Evolutionary conservation across 176 grass and related monocot species (phyloP), one percentile per base, ranked within the genome.

Genomic region (Cenchrus purpureus): DNA sequence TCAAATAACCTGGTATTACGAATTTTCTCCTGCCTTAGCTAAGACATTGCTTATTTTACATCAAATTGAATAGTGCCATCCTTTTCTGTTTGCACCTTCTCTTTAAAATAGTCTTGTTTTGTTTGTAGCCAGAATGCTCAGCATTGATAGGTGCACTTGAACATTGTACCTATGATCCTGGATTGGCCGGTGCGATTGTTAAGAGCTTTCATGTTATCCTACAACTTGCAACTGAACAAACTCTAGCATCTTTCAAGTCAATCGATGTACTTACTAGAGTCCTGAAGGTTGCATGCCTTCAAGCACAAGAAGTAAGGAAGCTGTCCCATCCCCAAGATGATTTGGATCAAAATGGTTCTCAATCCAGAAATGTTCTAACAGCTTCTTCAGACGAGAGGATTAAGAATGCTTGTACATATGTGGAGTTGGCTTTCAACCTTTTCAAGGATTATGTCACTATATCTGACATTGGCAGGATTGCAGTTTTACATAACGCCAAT

Each of bases 121-220:
- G 64, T 80, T 90, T 95, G 87, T 94, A 98, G 96, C 84, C 93
- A 70, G 96, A 98, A 85, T 98, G 96, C 91, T 94, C 84, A 72
- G 84, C 91, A 50, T 77, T 98, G 67, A 61, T 98, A 83, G 76
- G 83, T 60, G 87, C 78, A 42, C 93, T 98, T 77, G 96, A 98
- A 73, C 61, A 82, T 67, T 92, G 87, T 77, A 86, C 71, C 65
- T 85, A 78, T 56, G 92, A 90, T 84, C 91, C 93, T 88, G 92
- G 83, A 88, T 80, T 95, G 57, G 68, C 88, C 11, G 77, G 69
- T 89, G 82, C 89, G 87, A 89, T 98, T 87, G 67, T 98, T 65
- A 98, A 95, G 77, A 95, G 93, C 65, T 92, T 98, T 69, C 88
- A 91, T 76, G 78, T 92, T 83, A 93, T 98, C 53, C 90, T 98